Base-by-base conservation (phyloP, 768 basidiomycete species). In the Xanthoconium stramineum region DNA sequence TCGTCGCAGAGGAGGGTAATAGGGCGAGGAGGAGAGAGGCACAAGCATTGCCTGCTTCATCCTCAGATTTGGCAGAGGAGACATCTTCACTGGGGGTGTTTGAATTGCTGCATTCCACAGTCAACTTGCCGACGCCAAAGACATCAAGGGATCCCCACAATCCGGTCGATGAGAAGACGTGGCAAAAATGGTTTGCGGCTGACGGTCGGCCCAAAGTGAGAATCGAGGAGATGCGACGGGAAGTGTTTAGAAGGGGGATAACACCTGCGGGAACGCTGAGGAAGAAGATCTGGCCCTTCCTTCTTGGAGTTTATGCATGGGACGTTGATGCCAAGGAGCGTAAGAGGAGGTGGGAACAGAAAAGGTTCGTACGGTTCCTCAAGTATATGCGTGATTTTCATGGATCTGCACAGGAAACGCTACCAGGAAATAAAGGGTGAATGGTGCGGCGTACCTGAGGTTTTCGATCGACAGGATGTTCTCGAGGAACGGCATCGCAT, bases 1-100 rank as follows among this genome's bases (percentile, higher is more conserved):
- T 94, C 56, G 97, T 98, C 1, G 97, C 97, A 2, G 97, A 99
- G 72, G 97, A 98, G 69, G 97, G 97, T 17, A 97, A 99, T 70
- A 81, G 92, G 15, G 85, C 94, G 6, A 80, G 97, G 42, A 75
- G 85, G 60, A 80, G 82, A 43, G 97, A 99, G 70, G 84, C 89
- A 0, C 87, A 88, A 66, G 76, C 81, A 0, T 63, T 90, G 13
- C 83, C 84, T 5, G 73, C 84, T 3, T 76, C 81, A 7, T 74
- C 79, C 5, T 64, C 76, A 13, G 76, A 77, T 57, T 68, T 77
- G 36, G 79, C 69, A 17, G 85, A 85, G 65, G 90, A 87, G 71
- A 79, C 77, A 5, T 88, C 88, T 0, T 85, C 88, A 2, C 71
- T 94, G 30, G 94, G 94, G 1, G 85, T 94, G 7, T 97, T 95